phyloP scores from a whole-genome alignment of 2,329 filamentous ascomycete genomes.

The Aspergillus thermomutatus region DNA sequence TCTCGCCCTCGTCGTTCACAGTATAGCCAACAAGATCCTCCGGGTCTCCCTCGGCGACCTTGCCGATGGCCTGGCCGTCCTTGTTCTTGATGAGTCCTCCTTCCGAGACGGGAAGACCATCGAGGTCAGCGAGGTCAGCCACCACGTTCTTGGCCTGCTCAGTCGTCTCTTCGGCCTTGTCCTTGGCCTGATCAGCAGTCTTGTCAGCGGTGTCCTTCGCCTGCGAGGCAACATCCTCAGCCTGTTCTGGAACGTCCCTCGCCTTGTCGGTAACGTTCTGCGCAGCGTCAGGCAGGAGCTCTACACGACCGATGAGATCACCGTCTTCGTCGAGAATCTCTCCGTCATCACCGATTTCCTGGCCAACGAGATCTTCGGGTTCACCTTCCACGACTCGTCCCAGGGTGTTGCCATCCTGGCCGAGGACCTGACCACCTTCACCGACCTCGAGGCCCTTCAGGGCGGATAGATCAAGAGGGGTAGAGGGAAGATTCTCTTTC shows the following conservation, averaged over 20 bases:
- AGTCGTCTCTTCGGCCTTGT: slow-evolving; percentile 17
- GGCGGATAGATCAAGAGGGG: slow-evolving; percentile 26
- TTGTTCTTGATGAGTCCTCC: slow-evolving; percentile 52
- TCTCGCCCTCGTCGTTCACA: slow-evolving; percentile 36
- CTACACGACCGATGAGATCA: slow-evolving; percentile 37
- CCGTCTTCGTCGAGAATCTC: slow-evolving; percentile 34
- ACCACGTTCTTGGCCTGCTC: slow-evolving; percentile 27
- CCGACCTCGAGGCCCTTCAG: slow-evolving; percentile 40
- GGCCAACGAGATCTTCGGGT: slow-evolving; percentile 39
- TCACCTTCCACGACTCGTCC: slow-evolving; percentile 42
- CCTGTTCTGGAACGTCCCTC: slow-evolving; percentile 4
- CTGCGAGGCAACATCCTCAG: slow-evolving; percentile 25
- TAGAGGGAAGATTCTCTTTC: slow-evolving; percentile 9
- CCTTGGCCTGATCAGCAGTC: slow-evolving; percentile 29
- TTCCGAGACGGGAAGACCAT: slow-evolving; percentile 46
- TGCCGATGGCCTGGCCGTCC: slow-evolving; percentile 35
- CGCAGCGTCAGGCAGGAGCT: slow-evolving; percentile 22
- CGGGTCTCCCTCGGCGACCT: slow-evolving; percentile 40
- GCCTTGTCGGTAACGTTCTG: slow-evolving; percentile 22
- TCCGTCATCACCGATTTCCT: slow-evolving; percentile 37
- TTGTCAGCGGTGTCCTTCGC: slow-evolving; percentile 29
- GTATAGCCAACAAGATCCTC: slow-evolving; percentile 41
- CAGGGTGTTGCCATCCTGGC: slow-evolving; percentile 32
- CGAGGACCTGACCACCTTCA: slow-evolving; percentile 37
- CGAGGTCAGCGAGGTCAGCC: slow-evolving; percentile 32